Conservation (phyloP, 2,329 filamentous ascomycete genomes). For the Plectosphaerella sp. region DNA sequence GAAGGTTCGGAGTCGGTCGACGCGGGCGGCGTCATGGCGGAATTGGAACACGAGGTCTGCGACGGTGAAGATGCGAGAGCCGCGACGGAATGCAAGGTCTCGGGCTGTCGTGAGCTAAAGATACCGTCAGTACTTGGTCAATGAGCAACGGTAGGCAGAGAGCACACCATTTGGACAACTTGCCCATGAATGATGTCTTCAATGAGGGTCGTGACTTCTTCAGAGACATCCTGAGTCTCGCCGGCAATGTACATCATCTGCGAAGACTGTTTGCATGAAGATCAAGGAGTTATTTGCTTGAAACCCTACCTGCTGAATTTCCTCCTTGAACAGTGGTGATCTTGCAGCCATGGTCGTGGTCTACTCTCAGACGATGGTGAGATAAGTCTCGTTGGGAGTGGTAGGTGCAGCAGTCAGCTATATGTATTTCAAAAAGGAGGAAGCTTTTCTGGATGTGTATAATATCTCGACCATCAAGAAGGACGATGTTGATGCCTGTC, state of each 20-base stretch:
- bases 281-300: background rate
- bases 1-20: constrained; percentile 15
- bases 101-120: constrained; percentile 11
- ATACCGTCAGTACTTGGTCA: background rate
- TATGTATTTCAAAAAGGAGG: too few species aligned
- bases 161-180: constrained; percentile 11
- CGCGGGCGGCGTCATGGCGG: constrained; percentile 14
- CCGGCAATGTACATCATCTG: constrained; percentile 19
- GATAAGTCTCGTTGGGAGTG: too few species aligned
- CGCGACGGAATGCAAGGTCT: constrained; percentile 14
- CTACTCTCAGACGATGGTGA: too few species aligned
- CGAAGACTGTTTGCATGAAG: background rate
- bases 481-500: too few species aligned
- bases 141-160: background rate
- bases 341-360: background rate
- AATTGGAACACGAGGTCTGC: constrained; percentile 18
- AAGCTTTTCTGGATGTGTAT: too few species aligned
- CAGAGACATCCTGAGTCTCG: constrained; percentile 10
- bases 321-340: constrained; percentile 6
- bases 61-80: constrained; percentile 13
- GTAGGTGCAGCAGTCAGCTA: too few species aligned
- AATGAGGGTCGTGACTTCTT: constrained; percentile 12
- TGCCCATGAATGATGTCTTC: constrained; percentile 15
- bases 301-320: constrained; percentile 7
- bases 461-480: too few species aligned